phyloP scores from a whole-genome alignment of 2,329 filamentous ascomycete species.

The Claviceps pusilla region DNA sequence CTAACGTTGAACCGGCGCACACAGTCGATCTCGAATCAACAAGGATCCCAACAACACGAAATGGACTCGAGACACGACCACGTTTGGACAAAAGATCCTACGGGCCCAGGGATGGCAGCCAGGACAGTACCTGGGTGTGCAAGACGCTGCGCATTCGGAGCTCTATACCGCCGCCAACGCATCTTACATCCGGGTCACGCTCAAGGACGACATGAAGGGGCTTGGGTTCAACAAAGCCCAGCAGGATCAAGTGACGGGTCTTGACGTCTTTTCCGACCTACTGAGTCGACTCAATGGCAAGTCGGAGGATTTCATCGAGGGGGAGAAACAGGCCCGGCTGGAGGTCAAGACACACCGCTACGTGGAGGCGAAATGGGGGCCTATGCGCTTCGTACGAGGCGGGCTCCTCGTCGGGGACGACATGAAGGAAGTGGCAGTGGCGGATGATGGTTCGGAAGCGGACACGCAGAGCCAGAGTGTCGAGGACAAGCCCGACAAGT shows the following conservation, averaged over 20 bases:
- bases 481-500: conserved; percentile 13
- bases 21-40: conserved; percentile 50
- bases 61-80: conserved; percentile 71
- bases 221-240: conserved; percentile 67
- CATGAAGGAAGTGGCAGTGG: conserved; percentile 25
- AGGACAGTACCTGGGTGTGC: conserved; percentile 65
- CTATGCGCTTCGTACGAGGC: conserved; percentile 76
- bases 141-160: conserved; percentile 58
- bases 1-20: background rate
- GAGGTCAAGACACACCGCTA: conserved; percentile 60
- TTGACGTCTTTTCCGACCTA: conserved; percentile 75
- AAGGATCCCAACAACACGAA: conserved; percentile 90
- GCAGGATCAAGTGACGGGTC: conserved; percentile 65
- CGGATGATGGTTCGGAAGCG: conserved; percentile 7
- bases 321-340: conserved; percentile 52
- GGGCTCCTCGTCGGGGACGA: conserved; percentile 51
- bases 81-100: conserved; percentile 83
- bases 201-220: conserved; percentile 86
- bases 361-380: conserved; percentile 59
- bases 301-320: conserved; percentile 54
- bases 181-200: conserved; percentile 66
- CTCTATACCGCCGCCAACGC: conserved; percentile 68
- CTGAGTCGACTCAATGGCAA: conserved; percentile 84
- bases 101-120: conserved; percentile 81
- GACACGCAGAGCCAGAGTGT: conserved; percentile 5